A percentile compares a stretch with the other conserved stretches of the same genome.
Evolutionary conservation across 352 stramenopile species (phyloP).

Genomic region (Pythium angustatum): DNA sequence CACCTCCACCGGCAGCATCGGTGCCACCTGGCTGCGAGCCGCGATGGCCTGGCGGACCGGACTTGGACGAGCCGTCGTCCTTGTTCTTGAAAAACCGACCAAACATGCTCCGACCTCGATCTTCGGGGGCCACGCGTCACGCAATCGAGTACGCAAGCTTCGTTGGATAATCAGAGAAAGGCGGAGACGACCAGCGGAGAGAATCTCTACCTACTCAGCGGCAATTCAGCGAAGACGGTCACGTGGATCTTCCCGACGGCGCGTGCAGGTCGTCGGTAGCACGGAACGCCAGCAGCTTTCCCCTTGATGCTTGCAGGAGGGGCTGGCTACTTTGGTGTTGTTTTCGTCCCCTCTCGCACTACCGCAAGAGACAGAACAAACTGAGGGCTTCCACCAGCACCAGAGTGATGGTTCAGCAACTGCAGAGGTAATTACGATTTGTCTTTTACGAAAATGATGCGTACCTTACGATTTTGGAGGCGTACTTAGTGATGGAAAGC

Average conservation of each 20-base stretch:
- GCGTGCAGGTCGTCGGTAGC: no score
- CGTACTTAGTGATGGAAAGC: no score
- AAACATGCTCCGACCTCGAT: slow-evolving; percentile 53
- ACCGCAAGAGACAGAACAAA: slow-evolving; percentile 14
- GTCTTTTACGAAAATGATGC: no score
- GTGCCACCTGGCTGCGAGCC: slow-evolving; percentile 27
- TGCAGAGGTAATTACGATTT: not conserved
- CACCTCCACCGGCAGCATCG: slow-evolving; percentile 22
- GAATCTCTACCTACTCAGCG: no score
- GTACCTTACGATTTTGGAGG: no score
- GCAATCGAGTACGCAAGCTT: slow-evolving; percentile 3
- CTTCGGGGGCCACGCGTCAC: slow-evolving; percentile 5
- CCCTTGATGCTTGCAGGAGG: slow-evolving; percentile 5
- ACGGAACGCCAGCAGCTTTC: not conserved
- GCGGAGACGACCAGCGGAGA: no score
- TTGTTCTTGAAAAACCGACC: slow-evolving; percentile 85
- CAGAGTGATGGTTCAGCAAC: not conserved
- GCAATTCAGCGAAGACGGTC: no score
- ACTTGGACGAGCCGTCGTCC: slow-evolving; percentile 56
- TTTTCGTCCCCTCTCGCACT: slow-evolving; percentile 4
- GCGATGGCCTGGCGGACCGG: slow-evolving; percentile 56
- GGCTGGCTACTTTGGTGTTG: no score
- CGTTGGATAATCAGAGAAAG: no score
- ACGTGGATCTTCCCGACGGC: no score
- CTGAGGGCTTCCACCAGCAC: no score